Evolutionary conservation across 2,329 filamentous ascomycete species (phyloP).

Genomic region (Apiospora marii): DNA sequence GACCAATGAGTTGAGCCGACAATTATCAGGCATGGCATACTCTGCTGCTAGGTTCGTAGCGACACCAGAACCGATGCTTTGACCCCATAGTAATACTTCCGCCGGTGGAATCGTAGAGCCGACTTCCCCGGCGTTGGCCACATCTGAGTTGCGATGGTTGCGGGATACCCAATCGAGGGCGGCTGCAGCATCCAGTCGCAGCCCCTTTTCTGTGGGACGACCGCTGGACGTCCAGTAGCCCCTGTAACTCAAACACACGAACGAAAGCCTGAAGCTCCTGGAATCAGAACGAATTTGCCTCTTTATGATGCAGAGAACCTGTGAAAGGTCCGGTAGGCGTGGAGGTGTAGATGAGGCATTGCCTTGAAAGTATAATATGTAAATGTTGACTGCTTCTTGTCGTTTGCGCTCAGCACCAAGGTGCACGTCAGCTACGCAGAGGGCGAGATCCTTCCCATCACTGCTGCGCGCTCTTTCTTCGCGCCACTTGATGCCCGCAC

Average conservation of each 20-base stretch:
- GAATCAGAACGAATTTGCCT: constrained; percentile 44
- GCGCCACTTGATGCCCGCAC: constrained; percentile 70
- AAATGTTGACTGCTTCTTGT: constrained; percentile 47
- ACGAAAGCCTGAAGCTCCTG: constrained; percentile 48
- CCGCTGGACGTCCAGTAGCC: constrained; percentile 83
- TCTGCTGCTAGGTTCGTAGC: constrained; percentile 67
- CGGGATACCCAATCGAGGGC: constrained; percentile 68
- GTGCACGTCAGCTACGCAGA: constrained; percentile 60
- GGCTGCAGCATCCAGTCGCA: constrained; percentile 72
- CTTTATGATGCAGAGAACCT: constrained; percentile 55
- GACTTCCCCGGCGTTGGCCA: background rate
- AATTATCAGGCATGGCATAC: constrained; percentile 46
- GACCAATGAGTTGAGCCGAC: constrained; percentile 60
- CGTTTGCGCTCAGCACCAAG: constrained; percentile 30
- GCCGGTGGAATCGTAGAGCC: constrained; percentile 32
- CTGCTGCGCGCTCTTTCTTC: constrained; percentile 66
- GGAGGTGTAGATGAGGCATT: constrained; percentile 67
- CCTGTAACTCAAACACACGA: constrained; percentile 68
- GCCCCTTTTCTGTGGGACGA: constrained; percentile 72
- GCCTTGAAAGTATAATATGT: constrained; percentile 66
- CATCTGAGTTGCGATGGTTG: constrained; percentile 41
- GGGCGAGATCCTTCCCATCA: constrained; percentile 71
- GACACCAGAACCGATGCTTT: constrained; percentile 78
- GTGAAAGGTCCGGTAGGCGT: constrained; percentile 63
- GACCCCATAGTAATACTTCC: constrained; percentile 73